Base-by-base conservation (phyloP, 2,329 filamentous ascomycete species). In the Xylaria sp. region DNA sequence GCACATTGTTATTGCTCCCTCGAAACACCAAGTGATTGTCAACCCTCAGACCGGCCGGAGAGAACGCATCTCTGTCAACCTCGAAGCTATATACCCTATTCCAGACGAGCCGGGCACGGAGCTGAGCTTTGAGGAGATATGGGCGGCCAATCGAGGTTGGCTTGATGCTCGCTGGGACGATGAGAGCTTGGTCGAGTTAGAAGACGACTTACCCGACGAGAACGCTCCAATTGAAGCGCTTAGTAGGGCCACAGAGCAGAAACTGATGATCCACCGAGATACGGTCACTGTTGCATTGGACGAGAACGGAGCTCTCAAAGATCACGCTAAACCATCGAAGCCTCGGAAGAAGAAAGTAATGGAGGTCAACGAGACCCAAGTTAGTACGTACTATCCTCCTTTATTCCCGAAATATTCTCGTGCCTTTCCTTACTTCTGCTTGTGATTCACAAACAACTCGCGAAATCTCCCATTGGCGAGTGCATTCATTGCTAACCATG, bases 321-420 rank as follows among this genome's bases (percentile, higher is more conserved):
- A 79, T 50, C 74, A 75, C 37, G 67, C 74, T 44, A 75, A 74
- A 63, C 75, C 81, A 18, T 2, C 76, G 64, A 79, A 79, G 70
- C 77, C 78, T 39, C 87, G 84, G 72, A 90, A 87, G 71, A 86
- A 92, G 76, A 93, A 95, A 75, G 76, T 89, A 52, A 88, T 90
- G 76, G 92, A 97, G 70, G 80, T 92, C 58, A 92, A 92, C 68
- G 92, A 96, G 74, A 96, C 92, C 2, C 92, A 97, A 74, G 96
- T 93, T 55, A 91, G 91, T 95, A 78, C 78, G 88, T 80, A 44
- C 23, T 18, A 50, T 5, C 13, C 48, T 39, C 18, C 52, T 19
- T 39, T 13, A 18, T 30, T 18, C 11, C 13, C 23, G 23, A 30
- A 30, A 30, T 30, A 16, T 18, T 16, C 11, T 35, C n/a, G 11